Evolutionary conservation across 73 alveolate species (phyloP), one percentile per base, ranked within the genome.

Genomic region (Paramecium octaurelia): DNA sequence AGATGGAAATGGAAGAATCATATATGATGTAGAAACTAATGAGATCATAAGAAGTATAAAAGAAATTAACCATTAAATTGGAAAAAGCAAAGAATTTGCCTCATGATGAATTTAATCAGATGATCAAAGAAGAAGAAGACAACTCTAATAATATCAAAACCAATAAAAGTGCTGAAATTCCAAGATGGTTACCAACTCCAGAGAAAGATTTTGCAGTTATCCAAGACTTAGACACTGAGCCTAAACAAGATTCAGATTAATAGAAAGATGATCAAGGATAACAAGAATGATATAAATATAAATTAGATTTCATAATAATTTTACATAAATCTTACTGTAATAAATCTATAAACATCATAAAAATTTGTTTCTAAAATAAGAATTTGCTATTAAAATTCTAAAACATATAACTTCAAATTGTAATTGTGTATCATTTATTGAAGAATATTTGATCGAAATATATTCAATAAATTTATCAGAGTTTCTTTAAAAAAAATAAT

Each of bases 181-280:
- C 91, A 18, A 80, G 75, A 80, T 80, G 91, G 91, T 21, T 80
- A n/a, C 91, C 91, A 21, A 80, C 75, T 48, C 91, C 91, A 24
- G 91, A 80, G 12, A 80, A 80, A 27, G 91, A 80, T 80, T 0
- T 1, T 16, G 24, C 57, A 44, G n/a, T n/a, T 24, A 20, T 20
- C 3, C 8, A 23, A 42, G 21, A 80, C 14, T 44, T 48, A 23
- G 76, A 80, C 4, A 44, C 76, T 48, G 91, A 80, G 44, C 87
- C 87, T 6, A 0, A 73, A 18, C 21, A 54, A 73, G 84, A 64
- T 3, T 6, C 50, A 64, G 84, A 64, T 31, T 27, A 27, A 27
- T 64, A 64, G 24, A 23, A 60, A 21, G 24, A 60, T 0, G 43
- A 34, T 27, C 18, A 54, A 54, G 84, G 31, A 64, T 34, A 64